phyloP scores from a whole-genome alignment of 139 green algal species.

The Desmodesmus armatus region DNA sequence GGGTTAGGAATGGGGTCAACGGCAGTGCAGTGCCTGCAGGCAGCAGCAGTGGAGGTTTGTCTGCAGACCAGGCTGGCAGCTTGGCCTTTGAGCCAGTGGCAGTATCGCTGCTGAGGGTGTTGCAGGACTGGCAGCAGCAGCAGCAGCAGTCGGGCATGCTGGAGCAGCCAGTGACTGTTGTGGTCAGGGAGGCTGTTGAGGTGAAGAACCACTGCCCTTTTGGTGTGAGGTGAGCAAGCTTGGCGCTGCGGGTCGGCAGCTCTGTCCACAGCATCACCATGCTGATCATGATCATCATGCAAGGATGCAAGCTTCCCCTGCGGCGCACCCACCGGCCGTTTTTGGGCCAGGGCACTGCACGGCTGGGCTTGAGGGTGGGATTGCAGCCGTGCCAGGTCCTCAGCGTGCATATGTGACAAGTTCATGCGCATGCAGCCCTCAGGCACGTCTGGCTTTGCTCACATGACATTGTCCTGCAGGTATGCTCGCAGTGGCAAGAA shows the following conservation, averaged over 20 bases:
- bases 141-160: neutral
- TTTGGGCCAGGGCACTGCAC: too few relatives aligned
- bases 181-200: conserved; percentile 74
- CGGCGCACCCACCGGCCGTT: too few relatives aligned
- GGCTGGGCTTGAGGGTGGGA: too few relatives aligned
- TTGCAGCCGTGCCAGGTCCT: too few relatives aligned
- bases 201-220: conserved; percentile 88
- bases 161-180: neutral
- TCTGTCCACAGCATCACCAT: neutral
- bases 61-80: neutral
- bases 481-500: conserved; percentile 44
- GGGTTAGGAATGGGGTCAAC: too few relatives aligned
- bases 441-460: neutral
- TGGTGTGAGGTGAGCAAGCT: conserved; percentile 43
- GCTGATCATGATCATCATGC: neutral
- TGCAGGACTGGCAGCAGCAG: neutral
- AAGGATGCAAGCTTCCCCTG: too few relatives aligned
- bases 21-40: too few relatives aligned
- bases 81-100: neutral
- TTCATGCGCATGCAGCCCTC: neutral
- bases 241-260: neutral
- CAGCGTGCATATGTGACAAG: neutral
- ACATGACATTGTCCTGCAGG: conserved; percentile 19
- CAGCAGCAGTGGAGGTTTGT: conserved; percentile 1
- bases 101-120: neutral